Base-by-base conservation (phyloP, 257 asterid species). In the Lycium barbarum region DNA sequence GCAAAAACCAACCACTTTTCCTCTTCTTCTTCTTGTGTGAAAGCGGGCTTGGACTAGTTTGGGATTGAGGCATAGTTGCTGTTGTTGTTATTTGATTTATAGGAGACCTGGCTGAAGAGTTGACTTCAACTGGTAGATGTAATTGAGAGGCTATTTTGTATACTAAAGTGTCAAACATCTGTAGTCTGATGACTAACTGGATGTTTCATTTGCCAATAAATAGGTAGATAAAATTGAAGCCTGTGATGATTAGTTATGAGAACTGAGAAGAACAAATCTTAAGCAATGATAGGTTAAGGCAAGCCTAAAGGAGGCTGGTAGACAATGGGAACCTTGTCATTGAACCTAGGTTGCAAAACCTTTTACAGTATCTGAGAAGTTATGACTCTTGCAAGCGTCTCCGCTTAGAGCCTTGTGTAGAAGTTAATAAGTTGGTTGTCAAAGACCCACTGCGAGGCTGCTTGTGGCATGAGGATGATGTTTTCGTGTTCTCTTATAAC, bases 291-390 rank as follows among this genome's bases (percentile, higher is more conserved):
- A 14, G 13, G 81, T 22, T 49, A 22, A 74, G 81, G 12, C n/a
- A 53, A 20, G 10, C 59, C 38, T 49, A 20, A 12, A 53, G 81
- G 81, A 49, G 62, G 81, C 40, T 49, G 74, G 18, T 20, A 47
- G 20, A 22, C 59, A 74, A 47, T 47, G 58, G 81, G 43, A 74
- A 49, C 81, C 62, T 74, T 49, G 58, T 26, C 81, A 47, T 13
- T 74, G n/a, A 49, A 74, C 43, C 81, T 49, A 49, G 59, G 43
- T 26, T 14, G n/a, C 81, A 22, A 74, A 74, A 49, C 61, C 22
- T 49, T 49, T 49, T 74, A 26, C 20, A 74, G n/a, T 74, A 74
- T 22, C 20, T 74, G 43, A 6, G 59, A 74, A 20, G 62, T 74
- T 20, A 74, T 7, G 61, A 74, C 61, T 49, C 81, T 20, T 13